phyloP scores from a whole-genome alignment of 75 land plant genomes.

The Pinus taeda region DNA sequence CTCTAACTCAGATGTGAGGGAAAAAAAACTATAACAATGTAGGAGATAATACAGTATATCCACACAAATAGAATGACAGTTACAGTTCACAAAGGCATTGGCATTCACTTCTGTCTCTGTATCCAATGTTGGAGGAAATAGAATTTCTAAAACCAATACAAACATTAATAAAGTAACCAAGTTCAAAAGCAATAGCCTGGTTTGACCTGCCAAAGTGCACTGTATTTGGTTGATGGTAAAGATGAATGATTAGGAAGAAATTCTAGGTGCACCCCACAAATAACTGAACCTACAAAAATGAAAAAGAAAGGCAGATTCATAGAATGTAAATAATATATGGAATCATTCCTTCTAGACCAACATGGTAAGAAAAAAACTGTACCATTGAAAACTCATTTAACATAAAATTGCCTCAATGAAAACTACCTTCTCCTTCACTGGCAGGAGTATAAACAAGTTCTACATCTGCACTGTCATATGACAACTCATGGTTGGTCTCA shows the following conservation, averaged over 20 bases:
- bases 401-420: background rate
- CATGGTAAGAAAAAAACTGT: background rate
- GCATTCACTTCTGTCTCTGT: background rate
- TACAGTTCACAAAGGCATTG: background rate
- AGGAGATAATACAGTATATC: too few relatives aligned
- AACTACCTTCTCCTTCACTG: constrained; percentile 42
- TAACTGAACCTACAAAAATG: constrained; percentile 25
- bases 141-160: background rate
- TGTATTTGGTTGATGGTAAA: constrained; percentile 7
- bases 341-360: background rate
- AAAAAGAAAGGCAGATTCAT: background rate
- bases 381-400: background rate
- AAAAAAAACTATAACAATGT: too few relatives aligned
- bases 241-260: constrained; percentile 39
- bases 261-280: constrained; percentile 48
- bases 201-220: constrained; percentile 12
- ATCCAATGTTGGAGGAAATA: background rate
- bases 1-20: too few relatives aligned
- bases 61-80: background rate
- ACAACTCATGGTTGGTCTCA: too few relatives aligned
- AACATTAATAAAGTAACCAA: background rate
- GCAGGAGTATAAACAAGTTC: constrained; percentile 17
- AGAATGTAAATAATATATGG: background rate
- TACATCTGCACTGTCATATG: too few relatives aligned
- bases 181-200: background rate